Conservation (phyloP, 768 basidiomycete genomes). For the Collybiopsis confluens region DNA sequence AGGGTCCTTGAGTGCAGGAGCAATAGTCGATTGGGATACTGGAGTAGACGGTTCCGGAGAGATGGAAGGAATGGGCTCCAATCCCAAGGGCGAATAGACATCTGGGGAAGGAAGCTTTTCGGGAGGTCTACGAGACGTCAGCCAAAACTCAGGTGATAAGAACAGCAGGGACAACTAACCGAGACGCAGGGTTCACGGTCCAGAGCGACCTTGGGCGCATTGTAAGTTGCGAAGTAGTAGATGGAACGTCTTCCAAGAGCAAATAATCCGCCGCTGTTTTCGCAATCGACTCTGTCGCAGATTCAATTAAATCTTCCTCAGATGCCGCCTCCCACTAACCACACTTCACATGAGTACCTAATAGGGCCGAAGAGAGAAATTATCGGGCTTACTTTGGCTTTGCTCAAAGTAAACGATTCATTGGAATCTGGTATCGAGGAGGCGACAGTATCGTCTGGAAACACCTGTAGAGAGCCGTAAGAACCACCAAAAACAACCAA, state of each 20-base stretch:
- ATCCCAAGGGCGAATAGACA: background rate
- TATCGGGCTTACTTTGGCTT: background rate
- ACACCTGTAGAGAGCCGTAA: background rate
- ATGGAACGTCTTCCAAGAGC: background rate
- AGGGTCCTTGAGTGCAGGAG: background rate
- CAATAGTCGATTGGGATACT: background rate
- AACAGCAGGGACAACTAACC: background rate
- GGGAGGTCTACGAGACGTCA: background rate
- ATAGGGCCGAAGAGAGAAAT: too few relatives aligned
- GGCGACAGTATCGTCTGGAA: background rate
- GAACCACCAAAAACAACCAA: background rate
- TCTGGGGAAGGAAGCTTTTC: background rate
- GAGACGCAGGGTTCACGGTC: background rate
- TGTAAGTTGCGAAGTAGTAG: background rate
- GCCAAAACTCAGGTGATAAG: background rate
- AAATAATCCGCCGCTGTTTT: background rate
- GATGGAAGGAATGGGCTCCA: background rate
- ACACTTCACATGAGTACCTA: too few relatives aligned
- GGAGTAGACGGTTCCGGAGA: conserved; percentile 3
- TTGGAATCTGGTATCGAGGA: too few relatives aligned
- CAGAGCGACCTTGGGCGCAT: background rate
- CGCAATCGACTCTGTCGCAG: background rate
- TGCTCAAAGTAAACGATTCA: background rate
- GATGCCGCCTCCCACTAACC: too few relatives aligned
- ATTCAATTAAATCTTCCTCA: too few relatives aligned